Base-by-base conservation (phyloP, 1,139 yeast genomes). In the Scheffersomyces cryptocercus region DNA sequence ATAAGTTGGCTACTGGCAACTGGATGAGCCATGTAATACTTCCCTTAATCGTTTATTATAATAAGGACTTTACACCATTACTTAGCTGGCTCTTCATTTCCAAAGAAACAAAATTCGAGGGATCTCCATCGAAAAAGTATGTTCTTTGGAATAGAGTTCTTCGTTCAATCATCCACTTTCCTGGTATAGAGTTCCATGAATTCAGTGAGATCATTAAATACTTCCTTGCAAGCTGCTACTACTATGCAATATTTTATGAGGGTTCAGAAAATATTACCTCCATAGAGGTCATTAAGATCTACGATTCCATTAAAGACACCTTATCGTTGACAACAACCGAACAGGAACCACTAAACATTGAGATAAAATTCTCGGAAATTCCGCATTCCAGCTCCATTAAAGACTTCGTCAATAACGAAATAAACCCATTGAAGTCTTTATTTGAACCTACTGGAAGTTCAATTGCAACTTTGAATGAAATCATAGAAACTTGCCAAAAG, bases 401-500 rank as follows among this genome's bases (percentile, higher is more conserved):
- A 14, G 20, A 31, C 5, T 31, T 31, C 8, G 24, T 31, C 11
- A 14, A 31, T 15, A 31, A 15, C 11, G 20, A 31, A 20, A 31
- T 10, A 4, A 59, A 58, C 36, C 62, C 60, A 5, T 38, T 56
- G n/a, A 28, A 29, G 2, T 49, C 55, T 3, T 48, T 64, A 20
- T 51, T 65, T 16, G 47, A 49, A 3, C 69, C 70, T 5, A 53
- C 58, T 10, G 49, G 50, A 11, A 48, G 48, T 6, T 51, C 65
- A 5, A 38, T 70, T 1, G 49, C 53, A 1, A 43, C 49, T 1
- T 54, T 72, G 24, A 50, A 55, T 2, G 58, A 62, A 20, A 59
- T 64, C 13, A 59, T 75, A 8, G 64, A 62, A 9, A 67, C 71
- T 1, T 77, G 79, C 45, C 72, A 71, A 43, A 59, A 64, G 35